Percentiles rank a stretch among this genome's conserved stretches.
Evolutionary conservation across 1,139 yeast genomes (phyloP).

Genomic region (Waltiozyma sp.): DNA sequence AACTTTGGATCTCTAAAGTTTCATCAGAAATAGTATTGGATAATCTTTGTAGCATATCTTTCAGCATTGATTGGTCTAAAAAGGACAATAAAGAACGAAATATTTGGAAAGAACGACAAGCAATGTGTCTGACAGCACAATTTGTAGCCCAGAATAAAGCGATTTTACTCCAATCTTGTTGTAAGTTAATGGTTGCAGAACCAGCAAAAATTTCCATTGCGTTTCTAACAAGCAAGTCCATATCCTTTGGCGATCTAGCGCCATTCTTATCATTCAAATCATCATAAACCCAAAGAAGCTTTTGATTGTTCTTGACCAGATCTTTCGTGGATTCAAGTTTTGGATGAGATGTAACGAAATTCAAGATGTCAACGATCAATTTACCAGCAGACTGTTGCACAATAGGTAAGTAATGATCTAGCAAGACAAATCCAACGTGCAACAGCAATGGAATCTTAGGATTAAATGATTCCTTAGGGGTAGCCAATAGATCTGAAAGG

Average conservation of each 20-base stretch:
- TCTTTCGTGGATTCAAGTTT: slow-evolving; percentile 43
- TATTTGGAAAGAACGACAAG: slow-evolving; percentile 90
- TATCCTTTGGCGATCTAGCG: slow-evolving; percentile 76
- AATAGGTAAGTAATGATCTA: slow-evolving; percentile 77
- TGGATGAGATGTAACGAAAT: slow-evolving; percentile 45
- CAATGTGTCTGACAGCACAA: slow-evolving; percentile 94
- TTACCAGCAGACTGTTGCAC: slow-evolving; percentile 82
- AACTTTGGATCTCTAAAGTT: slow-evolving; percentile 84
- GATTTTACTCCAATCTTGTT: slow-evolving; percentile 73
- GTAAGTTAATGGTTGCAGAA: slow-evolving; percentile 37
- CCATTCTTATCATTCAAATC: slow-evolving; percentile 73
- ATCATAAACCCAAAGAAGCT: slow-evolving; percentile 73
- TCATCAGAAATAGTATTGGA: slow-evolving; percentile 91
- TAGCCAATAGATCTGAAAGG: slow-evolving; percentile 67
- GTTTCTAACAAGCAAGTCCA: slow-evolving; percentile 69
- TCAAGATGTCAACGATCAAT: slow-evolving; percentile 61
- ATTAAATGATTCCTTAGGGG: slow-evolving; percentile 44
- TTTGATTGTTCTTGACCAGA: slow-evolving; percentile 37
- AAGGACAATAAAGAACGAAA: slow-evolving; percentile 73
- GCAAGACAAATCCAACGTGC: slow-evolving; percentile 69
- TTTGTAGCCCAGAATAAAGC: slow-evolving; percentile 94
- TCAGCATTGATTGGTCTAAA: slow-evolving; percentile 78
- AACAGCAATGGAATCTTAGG: slow-evolving; percentile 61
- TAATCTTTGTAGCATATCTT: slow-evolving; percentile 87
- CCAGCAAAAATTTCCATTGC: slow-evolving; percentile 48